These are phyloP conservation scores for Exophiala phaeomuriformis DNA, from an alignment of 2,329 filamentous ascomycete genomes.

Conservation along the genomic window DNA sequence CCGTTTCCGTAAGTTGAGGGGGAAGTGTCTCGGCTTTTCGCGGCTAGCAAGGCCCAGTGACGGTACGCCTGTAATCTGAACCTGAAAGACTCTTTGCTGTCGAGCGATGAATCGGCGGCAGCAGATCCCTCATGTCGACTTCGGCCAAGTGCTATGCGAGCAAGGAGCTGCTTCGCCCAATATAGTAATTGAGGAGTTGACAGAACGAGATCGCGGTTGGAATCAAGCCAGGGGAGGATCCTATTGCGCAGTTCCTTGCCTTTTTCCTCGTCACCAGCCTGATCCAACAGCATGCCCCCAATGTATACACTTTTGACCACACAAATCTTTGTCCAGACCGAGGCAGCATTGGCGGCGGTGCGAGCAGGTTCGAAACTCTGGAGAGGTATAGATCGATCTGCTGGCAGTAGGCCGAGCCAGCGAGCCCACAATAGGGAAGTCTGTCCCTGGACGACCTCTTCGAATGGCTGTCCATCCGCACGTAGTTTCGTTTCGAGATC, in stretches of 20 bases:
- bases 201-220: constrained; percentile 33
- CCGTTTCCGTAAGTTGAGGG: constrained; percentile 21
- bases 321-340: constrained; percentile 77
- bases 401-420: constrained; percentile 13
- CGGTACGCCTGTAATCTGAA: constrained; percentile 45
- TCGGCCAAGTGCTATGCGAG: constrained; percentile 64
- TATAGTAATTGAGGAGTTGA: constrained; percentile 60
- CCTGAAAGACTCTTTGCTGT: constrained; percentile 17
- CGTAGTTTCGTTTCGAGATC: constrained; percentile 20
- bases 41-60: constrained; percentile 32
- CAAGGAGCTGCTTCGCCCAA: constrained; percentile 73
- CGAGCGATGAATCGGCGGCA: background rate
- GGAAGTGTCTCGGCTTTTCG: constrained; percentile 15
- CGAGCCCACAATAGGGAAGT: constrained; percentile 65
- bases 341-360: constrained; percentile 18
- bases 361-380: constrained; percentile 14
- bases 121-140: constrained; percentile 5
- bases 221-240: constrained; percentile 54
- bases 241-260: constrained; percentile 62
- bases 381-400: constrained; percentile 17
- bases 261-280: constrained; percentile 35
- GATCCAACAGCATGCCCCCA: constrained; percentile 50
- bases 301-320: constrained; percentile 71
- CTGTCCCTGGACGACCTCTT: constrained; percentile 65
- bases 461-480: constrained; percentile 30